Percentiles rank a stretch among this genome's conserved stretches.
These are phyloP conservation scores for Hypoxylon rickii DNA, from an alignment of 495 filamentous ascomycete genomes.

Conservation along the genomic window DNA sequence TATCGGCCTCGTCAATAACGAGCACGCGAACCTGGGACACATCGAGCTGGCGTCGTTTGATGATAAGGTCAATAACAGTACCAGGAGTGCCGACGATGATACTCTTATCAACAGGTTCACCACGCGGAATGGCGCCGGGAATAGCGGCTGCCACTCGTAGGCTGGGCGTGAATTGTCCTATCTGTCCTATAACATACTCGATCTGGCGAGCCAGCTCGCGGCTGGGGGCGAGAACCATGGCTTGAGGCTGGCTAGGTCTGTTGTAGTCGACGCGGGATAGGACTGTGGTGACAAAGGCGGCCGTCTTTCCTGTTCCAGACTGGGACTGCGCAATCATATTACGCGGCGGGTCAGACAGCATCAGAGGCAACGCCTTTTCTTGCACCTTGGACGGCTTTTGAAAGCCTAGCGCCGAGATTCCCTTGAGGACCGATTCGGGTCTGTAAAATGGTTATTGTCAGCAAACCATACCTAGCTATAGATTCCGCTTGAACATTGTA, in stretches of 20 bases:
- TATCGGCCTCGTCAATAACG: conserved; percentile 92
- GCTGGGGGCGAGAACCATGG: conserved; percentile 86
- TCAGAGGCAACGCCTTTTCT: conserved; percentile 85
- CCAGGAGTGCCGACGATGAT: conserved; percentile 94
- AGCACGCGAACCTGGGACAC: conserved; percentile 70
- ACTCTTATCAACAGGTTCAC: conserved; percentile 64
- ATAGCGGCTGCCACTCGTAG: conserved; percentile 78
- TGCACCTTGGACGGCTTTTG: conserved; percentile 96
- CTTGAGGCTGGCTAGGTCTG: conserved; percentile 73
- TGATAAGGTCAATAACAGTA: conserved; percentile 85
- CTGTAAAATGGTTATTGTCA: conserved; percentile 36
- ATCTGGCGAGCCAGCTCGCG: conserved; percentile 96
- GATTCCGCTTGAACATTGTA: conserved; percentile 17
- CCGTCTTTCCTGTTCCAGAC: conserved; percentile 98
- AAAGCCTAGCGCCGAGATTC: conserved; percentile 81
- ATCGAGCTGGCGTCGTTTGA: conserved; percentile 72
- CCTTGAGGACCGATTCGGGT: conserved; percentile 53
- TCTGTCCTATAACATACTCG: conserved; percentile 73
- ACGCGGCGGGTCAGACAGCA: conserved; percentile 77
- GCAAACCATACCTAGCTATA: too few species aligned
- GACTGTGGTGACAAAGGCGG: conserved; percentile 91
- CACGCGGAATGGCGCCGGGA: conserved; percentile 69
- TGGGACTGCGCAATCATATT: conserved; percentile 98
- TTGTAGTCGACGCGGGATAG: conserved; percentile 78
- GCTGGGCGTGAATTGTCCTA: conserved; percentile 79